Conservation (phyloP, 345 rosid genomes). For the Heritiera fomes region DNA sequence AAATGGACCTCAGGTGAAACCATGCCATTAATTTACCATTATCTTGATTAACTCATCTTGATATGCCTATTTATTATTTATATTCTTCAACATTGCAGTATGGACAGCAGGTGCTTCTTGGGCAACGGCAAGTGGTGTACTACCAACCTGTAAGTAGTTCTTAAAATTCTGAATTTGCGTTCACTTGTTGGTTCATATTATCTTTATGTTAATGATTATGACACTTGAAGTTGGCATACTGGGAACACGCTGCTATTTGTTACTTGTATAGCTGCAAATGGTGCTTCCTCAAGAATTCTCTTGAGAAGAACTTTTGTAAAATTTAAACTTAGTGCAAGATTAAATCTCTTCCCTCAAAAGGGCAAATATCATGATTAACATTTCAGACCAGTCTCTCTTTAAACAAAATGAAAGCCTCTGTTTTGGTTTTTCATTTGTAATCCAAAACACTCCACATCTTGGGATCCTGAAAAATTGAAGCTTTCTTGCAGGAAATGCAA, state of each 20-base stretch:
- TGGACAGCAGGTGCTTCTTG: constrained; percentile 65
- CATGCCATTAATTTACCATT: not conserved
- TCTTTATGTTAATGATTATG: not conserved
- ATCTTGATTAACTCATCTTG: not conserved
- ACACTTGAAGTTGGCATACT: not conserved
- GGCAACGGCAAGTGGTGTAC: constrained; percentile 61
- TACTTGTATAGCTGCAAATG: not conserved
- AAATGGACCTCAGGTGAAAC: constrained; percentile 67
- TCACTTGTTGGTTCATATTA: not conserved
- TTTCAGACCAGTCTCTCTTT: not conserved
- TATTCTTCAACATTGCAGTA: constrained; percentile 43
- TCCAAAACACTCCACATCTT: not conserved
- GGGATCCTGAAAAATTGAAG: not conserved
- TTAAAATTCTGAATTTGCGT: not conserved
- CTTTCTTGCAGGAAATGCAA: constrained; percentile 58
- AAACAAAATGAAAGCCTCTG: not conserved
- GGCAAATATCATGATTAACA: not conserved
- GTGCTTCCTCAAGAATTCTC: not conserved
- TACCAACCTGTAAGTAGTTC: constrained; percentile 68
- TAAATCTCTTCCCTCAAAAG: not conserved
- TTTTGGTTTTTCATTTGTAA: not conserved
- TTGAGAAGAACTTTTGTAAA: not conserved
- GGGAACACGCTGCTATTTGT: not conserved
- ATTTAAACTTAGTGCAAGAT: not conserved
- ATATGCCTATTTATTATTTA: constrained; percentile 21